phyloP scores from a whole-genome alignment of 2,329 filamentous ascomycete species.

The Hypocreales sp. region DNA sequence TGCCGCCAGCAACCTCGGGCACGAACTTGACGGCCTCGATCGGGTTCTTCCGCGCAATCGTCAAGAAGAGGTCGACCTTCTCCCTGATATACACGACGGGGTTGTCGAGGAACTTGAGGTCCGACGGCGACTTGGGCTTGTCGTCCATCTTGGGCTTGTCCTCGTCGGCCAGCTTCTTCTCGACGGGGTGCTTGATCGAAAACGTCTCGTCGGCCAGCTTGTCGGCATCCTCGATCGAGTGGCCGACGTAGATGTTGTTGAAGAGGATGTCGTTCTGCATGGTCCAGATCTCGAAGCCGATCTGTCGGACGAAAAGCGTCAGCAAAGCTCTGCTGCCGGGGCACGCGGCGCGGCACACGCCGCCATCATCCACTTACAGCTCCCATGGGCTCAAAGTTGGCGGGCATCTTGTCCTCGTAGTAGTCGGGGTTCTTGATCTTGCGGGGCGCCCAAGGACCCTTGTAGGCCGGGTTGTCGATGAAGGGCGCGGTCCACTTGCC shows the following conservation, averaged over 20 bases:
- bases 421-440: slow-evolving; percentile 96
- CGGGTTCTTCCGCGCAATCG: slow-evolving; percentile 67
- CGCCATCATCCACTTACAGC: slow-evolving; percentile 74
- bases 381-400: slow-evolving; percentile 96
- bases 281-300: slow-evolving; percentile 99
- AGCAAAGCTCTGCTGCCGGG: too few species aligned
- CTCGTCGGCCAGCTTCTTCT: slow-evolving; percentile 66
- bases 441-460: slow-evolving; percentile 83
- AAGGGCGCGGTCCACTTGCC: slow-evolving; percentile 91
- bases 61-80: slow-evolving; percentile 85
- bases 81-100: slow-evolving; percentile 76
- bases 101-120: slow-evolving; percentile 82
- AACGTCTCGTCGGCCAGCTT: slow-evolving; percentile 83
- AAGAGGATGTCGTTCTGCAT: slow-evolving; percentile 99
- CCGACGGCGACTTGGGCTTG: slow-evolving; percentile 53
- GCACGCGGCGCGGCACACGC: too few species aligned
- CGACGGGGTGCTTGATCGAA: slow-evolving; percentile 70
- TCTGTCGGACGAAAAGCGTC: too few species aligned
- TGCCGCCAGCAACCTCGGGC: slow-evolving; percentile 74
- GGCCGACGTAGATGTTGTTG: slow-evolving; percentile 99
- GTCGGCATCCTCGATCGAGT: slow-evolving; percentile 85
- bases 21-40: slow-evolving; percentile 76
- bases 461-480: slow-evolving; percentile 97
- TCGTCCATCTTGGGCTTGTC: slow-evolving; percentile 58
- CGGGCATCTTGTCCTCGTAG: slow-evolving; percentile 92